Percentiles rank a stretch among this genome's conserved stretches.
Conservation (phyloP, 2,329 filamentous ascomycete species). For the Ambrosiella beaveri region DNA sequence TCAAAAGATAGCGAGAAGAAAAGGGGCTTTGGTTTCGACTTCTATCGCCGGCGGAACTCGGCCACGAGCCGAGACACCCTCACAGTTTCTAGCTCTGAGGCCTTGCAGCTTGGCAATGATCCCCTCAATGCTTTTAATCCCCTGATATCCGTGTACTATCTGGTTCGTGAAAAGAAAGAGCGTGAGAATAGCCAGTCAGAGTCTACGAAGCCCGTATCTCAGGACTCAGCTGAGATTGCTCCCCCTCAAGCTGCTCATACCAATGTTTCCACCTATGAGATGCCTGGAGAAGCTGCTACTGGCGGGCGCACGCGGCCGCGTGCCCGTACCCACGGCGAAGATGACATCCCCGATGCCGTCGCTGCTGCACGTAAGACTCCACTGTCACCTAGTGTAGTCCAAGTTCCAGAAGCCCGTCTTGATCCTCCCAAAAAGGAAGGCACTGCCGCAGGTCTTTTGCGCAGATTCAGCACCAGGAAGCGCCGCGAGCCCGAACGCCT, state of each 20-base stretch:
- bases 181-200: constrained; percentile 37
- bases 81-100: constrained; percentile 67
- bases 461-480: constrained; percentile 79
- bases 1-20: constrained; percentile 60
- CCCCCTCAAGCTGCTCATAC: constrained; percentile 79
- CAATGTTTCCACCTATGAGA: constrained; percentile 68
- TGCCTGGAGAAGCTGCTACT: constrained; percentile 74
- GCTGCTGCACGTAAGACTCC: constrained; percentile 8
- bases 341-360: constrained; percentile 61
- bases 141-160: constrained; percentile 81
- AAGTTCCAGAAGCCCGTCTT: constrained; percentile 21
- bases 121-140: constrained; percentile 88
- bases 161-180: constrained; percentile 88
- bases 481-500: constrained; percentile 48
- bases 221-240: constrained; percentile 48
- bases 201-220: constrained; percentile 19
- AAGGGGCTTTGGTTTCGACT: constrained; percentile 78
- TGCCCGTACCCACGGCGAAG: constrained; percentile 85
- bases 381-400: constrained; percentile 16
- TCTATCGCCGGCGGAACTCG: constrained; percentile 89
- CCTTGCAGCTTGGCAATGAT: constrained; percentile 64
- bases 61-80: constrained; percentile 77
- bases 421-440: constrained; percentile 84
- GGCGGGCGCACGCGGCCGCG: constrained; percentile 69
- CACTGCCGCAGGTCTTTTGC: constrained; percentile 63